These are phyloP conservation scores for Pichia gijzeniarum DNA, from an alignment of 805 yeast species.

Conservation along the genomic window DNA sequence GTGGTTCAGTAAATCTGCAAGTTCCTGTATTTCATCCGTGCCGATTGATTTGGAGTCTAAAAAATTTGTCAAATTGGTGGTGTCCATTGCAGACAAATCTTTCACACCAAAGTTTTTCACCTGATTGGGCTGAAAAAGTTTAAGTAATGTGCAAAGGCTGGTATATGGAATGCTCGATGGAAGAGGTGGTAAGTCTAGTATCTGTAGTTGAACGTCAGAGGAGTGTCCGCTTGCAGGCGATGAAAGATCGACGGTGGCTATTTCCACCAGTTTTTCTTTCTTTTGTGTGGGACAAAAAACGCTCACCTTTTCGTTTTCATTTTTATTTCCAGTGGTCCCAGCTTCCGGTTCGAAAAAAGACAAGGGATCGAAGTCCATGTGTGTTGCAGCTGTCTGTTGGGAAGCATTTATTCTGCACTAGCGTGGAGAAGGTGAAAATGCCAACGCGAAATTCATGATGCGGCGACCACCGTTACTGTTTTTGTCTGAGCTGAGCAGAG, in stretches of 20 bases:
- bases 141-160: constrained; percentile 40
- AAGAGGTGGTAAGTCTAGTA: constrained; percentile 55
- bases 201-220: constrained; percentile 30
- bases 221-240: too few relatives aligned
- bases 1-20: not conserved
- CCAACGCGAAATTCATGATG: too few relatives aligned
- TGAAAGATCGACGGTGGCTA: not conserved
- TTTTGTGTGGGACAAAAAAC: too few relatives aligned
- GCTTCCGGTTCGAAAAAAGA: constrained; percentile 8
- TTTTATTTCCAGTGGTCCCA: not conserved
- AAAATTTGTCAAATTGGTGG: too few relatives aligned
- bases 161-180: constrained; percentile 39
- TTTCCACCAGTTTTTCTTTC: not conserved
- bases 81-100: not conserved
- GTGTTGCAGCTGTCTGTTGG: not conserved
- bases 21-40: not conserved
- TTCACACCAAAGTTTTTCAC: constrained; percentile 41
- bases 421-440: too few relatives aligned
- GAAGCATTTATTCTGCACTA: not conserved
- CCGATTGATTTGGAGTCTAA: not conserved
- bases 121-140: constrained; percentile 42
- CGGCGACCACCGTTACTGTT: too few relatives aligned
- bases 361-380: constrained; percentile 10
- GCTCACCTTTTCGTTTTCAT: too few relatives aligned
- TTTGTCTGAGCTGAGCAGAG: too few relatives aligned